Base-by-base conservation (phyloP, 2,329 filamentous ascomycete genomes). In the Colletotrichum costaricense region DNA sequence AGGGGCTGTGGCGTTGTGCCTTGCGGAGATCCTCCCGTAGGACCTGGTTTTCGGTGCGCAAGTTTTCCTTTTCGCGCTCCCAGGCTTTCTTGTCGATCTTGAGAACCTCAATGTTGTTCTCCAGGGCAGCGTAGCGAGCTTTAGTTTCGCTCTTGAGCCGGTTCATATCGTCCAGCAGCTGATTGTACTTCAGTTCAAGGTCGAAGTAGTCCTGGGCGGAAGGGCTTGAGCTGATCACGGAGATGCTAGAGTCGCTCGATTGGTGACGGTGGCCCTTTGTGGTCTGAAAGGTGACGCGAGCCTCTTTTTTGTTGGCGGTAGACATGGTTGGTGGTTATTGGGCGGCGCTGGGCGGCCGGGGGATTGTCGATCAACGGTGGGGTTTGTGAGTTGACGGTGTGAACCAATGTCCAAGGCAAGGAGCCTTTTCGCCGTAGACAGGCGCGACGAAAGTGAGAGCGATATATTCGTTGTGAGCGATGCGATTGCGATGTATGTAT, bases 61-160 rank as follows among this genome's bases (percentile, higher is more conserved):
- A 77, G 63, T 73, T 76, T 26, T 82, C 77, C 22, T 79, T 79
- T 69, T 79, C 78, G 58, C 42, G 33, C 9, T 30, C 19, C 24
- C 67, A 46, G 3, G 49, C 62, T 16, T 83, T 80, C 75, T 84
- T 82, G 77, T 79, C 81, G 68, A 76, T 73, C 78, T 82, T 81
- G 74, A 83, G 80, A n/a, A 81, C 81, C 12, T 74, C 73, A 65
- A 69, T 55, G 2, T 26, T 59, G 30, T 73, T 66, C 26, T 70
- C n/a, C 26, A 74, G 19, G 35, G 70, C 76, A 22, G 38, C 38
- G 76, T 78, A 76, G 70, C 78, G 78, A 64, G 78, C 78, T 63
- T 78, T 76, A 24, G 82, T 75, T 16, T 76, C 59, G 42, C 42
- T 49, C 22, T 73, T 52, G 54, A 63, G 63, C 26, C 24, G 16